A percentile compares a stretch with the other conserved stretches of the same genome.
These are phyloP conservation scores for Ustilago shanxiensis DNA, from an alignment of 1,284 basidiomycete genomes.

Conservation along the genomic window DNA sequence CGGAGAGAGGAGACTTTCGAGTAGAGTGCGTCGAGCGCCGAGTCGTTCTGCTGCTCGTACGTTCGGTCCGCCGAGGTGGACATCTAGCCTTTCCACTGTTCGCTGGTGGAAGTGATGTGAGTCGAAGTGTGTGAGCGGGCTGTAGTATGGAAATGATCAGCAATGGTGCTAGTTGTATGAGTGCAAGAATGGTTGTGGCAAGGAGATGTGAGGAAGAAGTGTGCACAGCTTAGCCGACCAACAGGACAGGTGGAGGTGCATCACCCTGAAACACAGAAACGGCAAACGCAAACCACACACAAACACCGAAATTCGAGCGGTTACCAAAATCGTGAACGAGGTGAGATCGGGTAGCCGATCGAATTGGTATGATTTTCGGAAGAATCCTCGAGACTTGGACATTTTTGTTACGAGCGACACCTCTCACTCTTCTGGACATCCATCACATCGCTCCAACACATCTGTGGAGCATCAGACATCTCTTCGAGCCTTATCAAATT, in stretches of 20 bases:
- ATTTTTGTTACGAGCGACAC: background rate
- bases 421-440: background rate
- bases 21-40: constrained; percentile 61
- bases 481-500: background rate
- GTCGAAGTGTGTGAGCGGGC: background rate
- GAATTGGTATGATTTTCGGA: constrained; percentile 19
- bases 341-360: background rate
- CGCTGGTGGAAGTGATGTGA: background rate
- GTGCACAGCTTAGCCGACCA: background rate
- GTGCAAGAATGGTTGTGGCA: background rate
- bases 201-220: background rate
- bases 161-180: background rate
- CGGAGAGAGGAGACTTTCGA: constrained; percentile 61
- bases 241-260: constrained; percentile 11
- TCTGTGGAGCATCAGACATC: constrained; percentile 1
- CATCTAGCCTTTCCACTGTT: constrained; percentile 32
- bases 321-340: background rate
- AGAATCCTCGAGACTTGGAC: constrained; percentile 7
- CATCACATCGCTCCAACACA: constrained; percentile 7
- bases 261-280: background rate
- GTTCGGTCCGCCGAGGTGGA: constrained; percentile 56
- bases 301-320: too few species aligned
- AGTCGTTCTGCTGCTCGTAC: constrained; percentile 68
- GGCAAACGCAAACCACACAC: background rate
- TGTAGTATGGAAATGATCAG: background rate